phyloP scores from a whole-genome alignment of 2,329 filamentous ascomycete genomes.

The Cladosporium austrohemisphaericum region DNA sequence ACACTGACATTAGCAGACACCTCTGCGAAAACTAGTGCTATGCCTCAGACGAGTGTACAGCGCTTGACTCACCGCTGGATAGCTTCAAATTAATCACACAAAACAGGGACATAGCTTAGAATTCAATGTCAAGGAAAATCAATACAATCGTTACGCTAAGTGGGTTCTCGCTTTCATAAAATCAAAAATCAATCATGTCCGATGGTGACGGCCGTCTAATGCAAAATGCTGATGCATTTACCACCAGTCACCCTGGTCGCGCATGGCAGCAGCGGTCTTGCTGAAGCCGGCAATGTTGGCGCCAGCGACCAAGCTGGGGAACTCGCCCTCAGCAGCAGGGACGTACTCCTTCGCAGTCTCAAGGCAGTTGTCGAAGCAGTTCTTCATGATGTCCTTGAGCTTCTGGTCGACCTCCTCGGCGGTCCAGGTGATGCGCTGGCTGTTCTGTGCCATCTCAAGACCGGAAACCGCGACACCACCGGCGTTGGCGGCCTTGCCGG shows the following conservation, averaged over 20 bases:
- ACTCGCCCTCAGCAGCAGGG: slow-evolving; percentile 70
- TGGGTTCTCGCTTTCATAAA: slow-evolving; percentile 11
- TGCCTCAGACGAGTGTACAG: too few relatives aligned
- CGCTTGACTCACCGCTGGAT: too few relatives aligned
- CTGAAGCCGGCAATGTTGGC: slow-evolving; percentile 97
- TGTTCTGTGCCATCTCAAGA: slow-evolving; percentile 99
- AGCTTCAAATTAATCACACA: too few relatives aligned
- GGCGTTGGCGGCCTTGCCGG: slow-evolving; percentile 94
- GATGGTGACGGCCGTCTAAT: too few relatives aligned
- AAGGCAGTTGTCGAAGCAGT: slow-evolving; percentile 84
- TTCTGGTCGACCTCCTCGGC: slow-evolving; percentile 84
- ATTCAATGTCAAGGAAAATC: background rate
- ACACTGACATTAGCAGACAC: too few relatives aligned
- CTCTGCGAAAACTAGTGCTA: too few relatives aligned
- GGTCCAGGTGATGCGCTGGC: slow-evolving; percentile 78
- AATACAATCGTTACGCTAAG: slow-evolving; percentile 13
- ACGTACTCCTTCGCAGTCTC: slow-evolving; percentile 88
- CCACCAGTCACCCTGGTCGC: slow-evolving; percentile 96
- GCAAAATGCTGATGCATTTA: slow-evolving; percentile 13
- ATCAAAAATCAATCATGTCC: background rate
- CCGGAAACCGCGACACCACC: slow-evolving; percentile 96
- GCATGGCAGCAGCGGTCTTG: slow-evolving; percentile 93
- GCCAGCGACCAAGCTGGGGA: slow-evolving; percentile 86
- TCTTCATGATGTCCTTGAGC: slow-evolving; percentile 92
- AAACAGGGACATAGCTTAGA: too few relatives aligned